These are phyloP conservation scores for Ananas comosus DNA, from an alignment of 176 grass and related monocot species.

Conservation along the genomic window DNA sequence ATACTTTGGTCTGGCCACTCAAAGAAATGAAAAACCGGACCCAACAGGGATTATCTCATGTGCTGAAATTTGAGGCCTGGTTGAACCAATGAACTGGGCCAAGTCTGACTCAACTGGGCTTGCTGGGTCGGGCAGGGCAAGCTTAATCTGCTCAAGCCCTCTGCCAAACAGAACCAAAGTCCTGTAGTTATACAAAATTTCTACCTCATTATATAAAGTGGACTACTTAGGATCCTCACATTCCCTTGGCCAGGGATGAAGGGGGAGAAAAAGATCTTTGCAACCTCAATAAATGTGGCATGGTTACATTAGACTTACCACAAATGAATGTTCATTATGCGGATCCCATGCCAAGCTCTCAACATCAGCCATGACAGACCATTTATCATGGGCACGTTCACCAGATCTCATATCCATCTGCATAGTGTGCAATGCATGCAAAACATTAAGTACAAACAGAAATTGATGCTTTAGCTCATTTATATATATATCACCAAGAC, in stretches of 20 bases:
- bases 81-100: no score
- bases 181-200: background rate
- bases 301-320: conserved; percentile 31
- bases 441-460: background rate
- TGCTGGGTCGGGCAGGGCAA: no score
- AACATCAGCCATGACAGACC: conserved; percentile 67
- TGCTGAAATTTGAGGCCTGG: no score
- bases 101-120: no score
- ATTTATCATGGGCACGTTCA: conserved; percentile 45
- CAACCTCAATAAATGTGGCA: background rate
- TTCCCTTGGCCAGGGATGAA: no score
- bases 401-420: conserved; percentile 81
- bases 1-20: no score
- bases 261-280: background rate
- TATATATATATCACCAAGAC: background rate
- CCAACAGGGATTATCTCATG: no score
- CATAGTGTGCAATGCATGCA: conserved; percentile 14
- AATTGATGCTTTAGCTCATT: background rate
- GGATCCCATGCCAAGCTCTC: conserved; percentile 95
- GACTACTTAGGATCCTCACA: background rate
- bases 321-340: conserved; percentile 60
- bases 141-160: no score
- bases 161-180: no score
- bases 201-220: background rate
- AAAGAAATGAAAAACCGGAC: no score